Evolutionary conservation across 805 yeast genomes (phyloP), one percentile per base, ranked within the genome.

Genomic region (Candida boleticola): DNA sequence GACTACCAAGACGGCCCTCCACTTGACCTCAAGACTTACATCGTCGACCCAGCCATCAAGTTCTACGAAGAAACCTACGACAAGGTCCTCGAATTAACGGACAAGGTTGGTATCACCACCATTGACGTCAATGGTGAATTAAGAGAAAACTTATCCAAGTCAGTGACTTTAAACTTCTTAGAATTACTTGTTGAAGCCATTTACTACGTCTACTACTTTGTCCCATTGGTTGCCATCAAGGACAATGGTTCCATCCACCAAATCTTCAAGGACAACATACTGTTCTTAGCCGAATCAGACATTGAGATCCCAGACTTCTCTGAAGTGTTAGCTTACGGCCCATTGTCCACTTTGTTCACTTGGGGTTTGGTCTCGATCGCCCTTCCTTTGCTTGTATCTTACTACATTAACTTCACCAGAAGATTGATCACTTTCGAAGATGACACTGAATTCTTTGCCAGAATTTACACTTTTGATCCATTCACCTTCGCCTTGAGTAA

Each of bases 361-460:
- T 78, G 82, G 82, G 38, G 51, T n/a, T 29, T 67, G 4, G 52
- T 62, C 36, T 60, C 79, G 5, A 54, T 73, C 31, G 45, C 59
- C 5, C 41, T 70, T 23, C 83, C 83, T 30, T 55, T 63, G 44
- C 25, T 65, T 31, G 50, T 61, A 27, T 72, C 81, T 14, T 78
- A 74, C 60, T 78, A 74, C 60, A 51, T 78, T 51, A 78, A 78
- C 60, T 76, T 76, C 53, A 63, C 80, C 43, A 63, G 68, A 56
- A 62, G 74, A 54, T 58, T 63, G 29, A 57, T 64, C 37, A 60
- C 55, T 20, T 53, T 60, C 41, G 66, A 64, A 47, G 64, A 58
- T 38, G 68, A 62, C 29, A 68, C 61, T 23, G 58, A 55, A 21
- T 49, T 63, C 34, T 55, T 61, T 41, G 61, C 64, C 32, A 65